Conservation (phyloP, 257 asterid species). For the Fraxinus cuspidata region DNA sequence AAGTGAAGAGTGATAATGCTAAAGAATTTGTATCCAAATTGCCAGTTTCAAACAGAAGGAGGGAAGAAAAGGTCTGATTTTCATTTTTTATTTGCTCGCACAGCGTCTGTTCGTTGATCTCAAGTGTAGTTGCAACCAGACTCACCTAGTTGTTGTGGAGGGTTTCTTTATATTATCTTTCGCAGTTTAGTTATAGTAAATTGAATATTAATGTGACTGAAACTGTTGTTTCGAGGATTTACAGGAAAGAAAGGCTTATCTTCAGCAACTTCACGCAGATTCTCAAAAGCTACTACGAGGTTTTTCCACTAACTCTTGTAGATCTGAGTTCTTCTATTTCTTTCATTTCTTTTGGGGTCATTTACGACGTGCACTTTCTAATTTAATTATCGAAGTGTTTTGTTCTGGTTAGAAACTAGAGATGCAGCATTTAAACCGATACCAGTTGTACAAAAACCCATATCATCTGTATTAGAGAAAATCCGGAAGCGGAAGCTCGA, state of each 20-base stretch:
- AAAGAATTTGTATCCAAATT: conserved; percentile 34
- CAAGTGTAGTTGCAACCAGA: not conserved
- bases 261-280: conserved; percentile 84
- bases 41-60: conserved; percentile 46
- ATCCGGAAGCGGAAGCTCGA: conserved; percentile 90
- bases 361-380: conserved; percentile 9
- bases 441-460: conserved; percentile 71
- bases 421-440: conserved; percentile 73
- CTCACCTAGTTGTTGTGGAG: not conserved
- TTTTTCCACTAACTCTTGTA: conserved; percentile 9
- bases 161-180: not conserved
- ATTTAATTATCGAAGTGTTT: conserved; percentile 3
- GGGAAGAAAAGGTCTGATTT: conserved; percentile 61
- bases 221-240: conserved; percentile 14
- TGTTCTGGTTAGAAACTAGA: conserved; percentile 53
- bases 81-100: not conserved
- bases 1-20: conserved; percentile 32
- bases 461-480: conserved; percentile 83
- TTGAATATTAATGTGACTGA: conserved; percentile 1
- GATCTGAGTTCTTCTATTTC: conserved; percentile 1
- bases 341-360: not conserved
- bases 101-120: not conserved
- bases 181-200: not conserved
- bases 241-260: conserved; percentile 68
- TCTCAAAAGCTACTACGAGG: conserved; percentile 88